A percentile compares a stretch with the other conserved stretches of the same genome.
Conservation (phyloP, 805 yeast genomes). For the Candida verbasci region DNA sequence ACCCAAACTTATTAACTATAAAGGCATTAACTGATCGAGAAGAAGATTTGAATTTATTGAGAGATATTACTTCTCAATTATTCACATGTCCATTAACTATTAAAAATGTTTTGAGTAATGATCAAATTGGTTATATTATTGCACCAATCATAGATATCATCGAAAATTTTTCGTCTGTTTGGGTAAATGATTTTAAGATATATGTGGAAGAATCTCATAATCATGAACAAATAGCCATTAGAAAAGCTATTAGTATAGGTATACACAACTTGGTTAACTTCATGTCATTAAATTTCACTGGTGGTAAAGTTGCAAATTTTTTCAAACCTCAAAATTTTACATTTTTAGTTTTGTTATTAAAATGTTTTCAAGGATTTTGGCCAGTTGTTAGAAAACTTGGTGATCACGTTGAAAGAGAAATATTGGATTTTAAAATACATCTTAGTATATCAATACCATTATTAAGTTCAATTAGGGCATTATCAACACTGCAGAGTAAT, state of each 20-base stretch:
- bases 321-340: constrained; percentile 34
- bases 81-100: constrained; percentile 43
- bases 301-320: constrained; percentile 16
- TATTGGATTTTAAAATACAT: constrained; percentile 46
- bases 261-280: constrained; percentile 26
- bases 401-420: constrained; percentile 63
- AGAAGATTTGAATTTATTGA: constrained; percentile 34
- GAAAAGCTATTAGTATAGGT: constrained; percentile 27
- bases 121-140: constrained; percentile 40
- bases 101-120: constrained; percentile 35
- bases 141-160: constrained; percentile 44
- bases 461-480: constrained; percentile 36
- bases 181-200: constrained; percentile 31
- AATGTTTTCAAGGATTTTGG: constrained; percentile 56
- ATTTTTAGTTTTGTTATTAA: constrained; percentile 43
- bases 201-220: constrained; percentile 19
- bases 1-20: constrained; percentile 45
- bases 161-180: constrained; percentile 13
- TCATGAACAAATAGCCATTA: constrained; percentile 15
- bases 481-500: constrained; percentile 18
- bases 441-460: constrained; percentile 44
- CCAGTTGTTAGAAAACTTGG: constrained; percentile 56
- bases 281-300: constrained; percentile 18
- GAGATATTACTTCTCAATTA: constrained; percentile 34
- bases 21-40: constrained; percentile 50